Evolutionary conservation across 441 rosid species (phyloP).

Genomic region (Gossypium aridum): DNA sequence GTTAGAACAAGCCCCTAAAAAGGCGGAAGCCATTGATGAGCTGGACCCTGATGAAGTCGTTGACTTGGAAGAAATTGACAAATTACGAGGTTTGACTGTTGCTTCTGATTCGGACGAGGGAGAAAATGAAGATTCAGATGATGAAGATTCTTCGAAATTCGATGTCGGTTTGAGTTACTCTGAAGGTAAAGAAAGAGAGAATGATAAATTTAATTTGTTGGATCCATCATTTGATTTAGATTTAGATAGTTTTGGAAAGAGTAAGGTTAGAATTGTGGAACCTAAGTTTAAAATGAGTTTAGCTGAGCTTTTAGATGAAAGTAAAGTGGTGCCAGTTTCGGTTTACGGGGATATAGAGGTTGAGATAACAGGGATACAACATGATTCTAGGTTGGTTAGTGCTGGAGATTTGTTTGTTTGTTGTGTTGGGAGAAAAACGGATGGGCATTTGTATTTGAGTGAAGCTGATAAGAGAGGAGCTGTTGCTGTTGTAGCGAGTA

Average conservation of each 20-base stretch:
- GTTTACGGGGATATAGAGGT: constrained; percentile 82
- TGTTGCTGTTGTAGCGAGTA: constrained; percentile 89
- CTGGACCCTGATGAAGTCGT: constrained; percentile 69
- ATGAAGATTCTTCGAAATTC: constrained; percentile 17
- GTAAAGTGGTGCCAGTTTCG: constrained; percentile 79
- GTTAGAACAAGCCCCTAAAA: constrained; percentile 36
- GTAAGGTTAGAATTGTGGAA: constrained; percentile 52
- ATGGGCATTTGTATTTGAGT: constrained; percentile 63
- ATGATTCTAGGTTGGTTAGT: constrained; percentile 72
- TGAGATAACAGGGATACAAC: constrained; percentile 83
- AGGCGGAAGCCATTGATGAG: constrained; percentile 30
- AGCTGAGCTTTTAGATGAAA: constrained; percentile 89
- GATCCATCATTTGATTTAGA: constrained; percentile 70
- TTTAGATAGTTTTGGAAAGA: constrained; percentile 56
- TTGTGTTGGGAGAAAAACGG: constrained; percentile 58
- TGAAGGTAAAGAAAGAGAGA: constrained; percentile 20
- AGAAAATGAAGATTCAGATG: constrained; percentile 32
- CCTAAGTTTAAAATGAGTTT: constrained; percentile 71
- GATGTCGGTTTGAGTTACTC: constrained; percentile 23
- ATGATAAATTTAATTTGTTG: constrained; percentile 4
- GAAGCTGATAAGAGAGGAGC: constrained; percentile 99
- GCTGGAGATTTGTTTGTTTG: constrained; percentile 91
- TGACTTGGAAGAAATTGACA: constrained; percentile 82
- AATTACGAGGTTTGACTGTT: constrained; percentile 45
- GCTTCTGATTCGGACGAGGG: constrained; percentile 36